Base-by-base conservation (phyloP, 345 rosid genomes). In the Eucalyptus sp. region DNA sequence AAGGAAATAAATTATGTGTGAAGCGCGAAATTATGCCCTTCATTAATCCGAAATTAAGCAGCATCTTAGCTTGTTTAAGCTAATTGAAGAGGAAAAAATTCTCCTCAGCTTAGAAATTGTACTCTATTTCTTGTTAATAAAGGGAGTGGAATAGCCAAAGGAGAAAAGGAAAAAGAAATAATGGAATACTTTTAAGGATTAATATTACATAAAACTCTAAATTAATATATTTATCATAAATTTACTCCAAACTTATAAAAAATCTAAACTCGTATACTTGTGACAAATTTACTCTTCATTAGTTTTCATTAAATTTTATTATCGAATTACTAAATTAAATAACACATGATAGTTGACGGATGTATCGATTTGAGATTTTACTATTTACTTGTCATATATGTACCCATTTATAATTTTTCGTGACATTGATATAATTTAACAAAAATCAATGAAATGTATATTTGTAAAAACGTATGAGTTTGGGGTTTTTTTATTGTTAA, bases 401-500 rank as follows among this genome's bases (percentile, higher is more conserved):
- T 52, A 20, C 25, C 0, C 0, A 2, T 52, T 2, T 20, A 52
- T 52, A 10, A 52, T 52, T 52, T 52, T 52, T 52, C 1, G 1
- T 7, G 25, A 52, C 7, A 18, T 18, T 52, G 18, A 52, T 20
- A 52, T 52, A 52, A 52, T 3, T 2, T 52, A 52, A 52, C 10
- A 52, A 52, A 52, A 52, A 52, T 1, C 24, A 56, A 56, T 0
- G 1, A 22, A 56, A 0, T 6, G 29, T 24, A 56, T 22, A 56
- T 56, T 56, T 56, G 13, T 56, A 24, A 56, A 10, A 56, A 10
- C 3, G 0, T 56, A 22, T 0, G 1, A 4, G 1, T 56, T 56
- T 56, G 4, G 1, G 13, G 6, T 24, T 56, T 56, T 56, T 56
- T 56, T 22, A 25, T 22, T 9, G 13, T 56, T 25, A 56, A 22